These are phyloP conservation scores for Calocybe cyanea DNA, from an alignment of 768 basidiomycete species.

Conservation along the genomic window DNA sequence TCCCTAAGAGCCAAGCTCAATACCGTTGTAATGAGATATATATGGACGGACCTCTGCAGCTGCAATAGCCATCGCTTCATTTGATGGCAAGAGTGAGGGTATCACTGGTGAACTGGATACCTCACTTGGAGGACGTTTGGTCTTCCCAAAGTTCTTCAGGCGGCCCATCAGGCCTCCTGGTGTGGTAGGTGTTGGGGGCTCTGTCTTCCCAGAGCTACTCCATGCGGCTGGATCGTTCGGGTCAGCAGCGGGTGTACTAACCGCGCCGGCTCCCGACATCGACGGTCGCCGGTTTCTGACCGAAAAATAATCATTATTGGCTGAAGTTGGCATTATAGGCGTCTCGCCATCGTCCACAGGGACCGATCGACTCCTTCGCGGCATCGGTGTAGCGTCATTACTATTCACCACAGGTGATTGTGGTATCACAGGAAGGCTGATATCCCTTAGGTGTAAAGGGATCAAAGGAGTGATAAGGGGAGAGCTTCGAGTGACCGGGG, in stretches of 20 bases:
- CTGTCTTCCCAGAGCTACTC: conserved; percentile 28
- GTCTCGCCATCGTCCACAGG: conserved; percentile 34
- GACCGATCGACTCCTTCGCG: conserved; percentile 36
- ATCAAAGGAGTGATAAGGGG: conserved; percentile 63
- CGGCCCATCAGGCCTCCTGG: conserved; percentile 75
- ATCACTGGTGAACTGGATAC: conserved; percentile 23
- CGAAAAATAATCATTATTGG: conserved; percentile 50
- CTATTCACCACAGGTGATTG: conserved; percentile 34
- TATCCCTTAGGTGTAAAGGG: conserved; percentile 33
- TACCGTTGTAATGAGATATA: not conserved
- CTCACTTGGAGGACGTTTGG: conserved; percentile 33
- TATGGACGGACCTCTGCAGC: conserved; percentile 16
- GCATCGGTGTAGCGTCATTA: conserved; percentile 29
- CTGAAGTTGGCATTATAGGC: conserved; percentile 13
- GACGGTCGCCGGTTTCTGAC: conserved; percentile 43
- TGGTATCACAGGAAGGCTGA: conserved; percentile 32
- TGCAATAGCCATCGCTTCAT: conserved; percentile 23
- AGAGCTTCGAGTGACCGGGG: conserved; percentile 41
- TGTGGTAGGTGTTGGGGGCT: conserved; percentile 43
- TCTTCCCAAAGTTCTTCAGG: conserved; percentile 71
- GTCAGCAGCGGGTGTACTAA: conserved; percentile 21
- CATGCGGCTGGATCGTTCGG: conserved; percentile 53
- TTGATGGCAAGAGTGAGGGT: conserved; percentile 19
- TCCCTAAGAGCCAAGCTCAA: conserved; percentile 7
- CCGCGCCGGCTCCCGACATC: conserved; percentile 26